phyloP scores from a whole-genome alignment of 1,284 basidiomycete genomes.

The Ganoderma resinaceum region DNA sequence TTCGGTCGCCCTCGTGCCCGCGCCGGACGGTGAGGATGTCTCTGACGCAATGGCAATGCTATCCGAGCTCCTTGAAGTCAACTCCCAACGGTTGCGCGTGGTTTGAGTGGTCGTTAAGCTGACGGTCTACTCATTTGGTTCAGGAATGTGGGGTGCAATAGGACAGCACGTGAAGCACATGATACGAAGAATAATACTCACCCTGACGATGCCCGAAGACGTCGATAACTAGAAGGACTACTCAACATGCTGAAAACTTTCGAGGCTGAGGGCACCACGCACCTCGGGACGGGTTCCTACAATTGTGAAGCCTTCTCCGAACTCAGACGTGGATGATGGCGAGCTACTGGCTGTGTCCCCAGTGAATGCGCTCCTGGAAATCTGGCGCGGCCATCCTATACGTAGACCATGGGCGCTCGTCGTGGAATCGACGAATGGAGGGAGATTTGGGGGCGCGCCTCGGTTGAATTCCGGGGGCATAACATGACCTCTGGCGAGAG shows the following conservation, averaged over 20 bases:
- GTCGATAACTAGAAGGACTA: neutral
- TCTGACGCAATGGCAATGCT: neutral
- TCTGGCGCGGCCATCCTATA: constrained; percentile 22
- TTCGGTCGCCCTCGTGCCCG: neutral
- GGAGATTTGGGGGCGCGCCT: constrained; percentile 12
- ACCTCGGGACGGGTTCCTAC: neutral
- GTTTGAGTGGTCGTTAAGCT: neutral
- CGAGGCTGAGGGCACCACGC: neutral
- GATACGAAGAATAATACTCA: neutral
- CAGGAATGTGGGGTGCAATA: no score
- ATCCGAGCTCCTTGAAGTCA: neutral
- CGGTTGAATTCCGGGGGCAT: constrained; percentile 9
- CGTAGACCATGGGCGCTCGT: constrained; percentile 8
- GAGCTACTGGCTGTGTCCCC: neutral
- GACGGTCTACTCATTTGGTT: neutral
- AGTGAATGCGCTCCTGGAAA: constrained; percentile 2
- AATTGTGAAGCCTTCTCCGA: neutral
- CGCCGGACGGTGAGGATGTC: neutral
- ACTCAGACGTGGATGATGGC: neutral
- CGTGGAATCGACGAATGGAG: constrained; percentile 1
- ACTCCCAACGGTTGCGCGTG: neutral
- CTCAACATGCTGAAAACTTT: neutral
- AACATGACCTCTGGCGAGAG: constrained; percentile 11
- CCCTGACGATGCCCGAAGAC: neutral
- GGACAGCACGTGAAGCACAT: neutral